These are phyloP conservation scores for Termitomyces sp. DNA, from an alignment of 768 basidiomycete genomes.

Conservation along the genomic window DNA sequence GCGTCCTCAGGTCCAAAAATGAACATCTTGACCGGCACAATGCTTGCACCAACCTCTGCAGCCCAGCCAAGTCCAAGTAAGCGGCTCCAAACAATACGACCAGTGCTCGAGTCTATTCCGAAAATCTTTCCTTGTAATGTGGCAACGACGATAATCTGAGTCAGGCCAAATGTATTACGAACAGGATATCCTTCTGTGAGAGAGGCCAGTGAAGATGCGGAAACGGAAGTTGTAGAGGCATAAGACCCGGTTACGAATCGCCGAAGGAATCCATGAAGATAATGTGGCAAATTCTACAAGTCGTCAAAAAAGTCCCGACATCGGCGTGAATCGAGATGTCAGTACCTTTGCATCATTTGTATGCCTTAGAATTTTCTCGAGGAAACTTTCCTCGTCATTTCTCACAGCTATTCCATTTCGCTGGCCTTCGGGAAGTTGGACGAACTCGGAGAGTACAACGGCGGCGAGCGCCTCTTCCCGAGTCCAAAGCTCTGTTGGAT, in stretches of 20 bases:
- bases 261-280: constrained; percentile 56
- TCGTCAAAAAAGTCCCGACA: background rate
- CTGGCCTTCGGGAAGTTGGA: constrained; percentile 68
- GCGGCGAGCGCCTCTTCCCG: constrained; percentile 77
- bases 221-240: constrained; percentile 40
- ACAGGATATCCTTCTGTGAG: constrained; percentile 23
- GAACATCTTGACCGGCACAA: constrained; percentile 61
- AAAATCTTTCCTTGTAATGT: constrained; percentile 73
- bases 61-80: constrained; percentile 73
- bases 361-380: constrained; percentile 50
- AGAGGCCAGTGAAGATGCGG: constrained; percentile 1
- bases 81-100: constrained; percentile 75
- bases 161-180: constrained; percentile 83
- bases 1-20: constrained; percentile 43
- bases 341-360: constrained; percentile 52
- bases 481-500: constrained; percentile 52
- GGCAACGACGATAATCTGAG: constrained; percentile 73
- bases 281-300: constrained; percentile 71
- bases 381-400: constrained; percentile 47
- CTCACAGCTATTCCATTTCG: constrained; percentile 23
- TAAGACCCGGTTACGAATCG: constrained; percentile 73
- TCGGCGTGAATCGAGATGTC: background rate
- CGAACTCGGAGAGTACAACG: constrained; percentile 59
- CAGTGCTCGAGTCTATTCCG: constrained; percentile 77
- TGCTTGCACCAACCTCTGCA: constrained; percentile 44